Base-by-base conservation (phyloP, 257 asterid species). In the Orobanche coerulescens region DNA sequence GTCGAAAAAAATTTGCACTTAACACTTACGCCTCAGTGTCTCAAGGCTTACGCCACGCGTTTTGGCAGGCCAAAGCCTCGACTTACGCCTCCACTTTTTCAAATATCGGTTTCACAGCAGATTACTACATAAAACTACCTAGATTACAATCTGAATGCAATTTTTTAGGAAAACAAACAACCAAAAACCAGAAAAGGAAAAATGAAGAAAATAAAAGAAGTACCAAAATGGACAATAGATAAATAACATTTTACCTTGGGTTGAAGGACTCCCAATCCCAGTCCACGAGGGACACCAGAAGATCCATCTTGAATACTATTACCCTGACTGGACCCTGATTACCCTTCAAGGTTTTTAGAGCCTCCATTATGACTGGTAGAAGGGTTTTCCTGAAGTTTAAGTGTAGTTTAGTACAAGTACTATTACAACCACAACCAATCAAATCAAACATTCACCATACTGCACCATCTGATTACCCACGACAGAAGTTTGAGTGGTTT, bases 201-300 rank as follows among this genome's bases (percentile, higher is more conserved):
- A 14, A 55, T 1, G 9, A 53, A 26, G 40, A n/a, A 55, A 18
- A 23, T 10, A 13, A 16, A 28, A 12, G 37, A 47, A 46, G 14
- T 5, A 48, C 39, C 30, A 53, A 66, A 57, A 12, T 23, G 50
- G n/a, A 28, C 7, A 47, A 68, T 59, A 46, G 4, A 64, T 13
- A 64, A 28, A 26, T 11, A 44, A 33, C n/a, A 28, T 43, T 37
- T 22, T 75, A 88, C 98, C 96, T 78, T 88, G 19, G 93, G 83
- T 62, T 84, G 94, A 79, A 91, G 83, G 58, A 83, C 86, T 57
- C 92, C 87, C 34, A 81, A 67, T 52, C 98, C 98, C 76, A 91
- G 67, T 33, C 98, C 98, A 66, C 85, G 82, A 63, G 98, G 98
- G 55, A 73, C 77, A 23, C 80, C 68, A 25, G 86, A 56, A 33